Evolutionary conservation across 164 flowering plant genomes (phyloP), one percentile per base, ranked within the genome.

Genomic region (Euptelea pleiosperma): DNA sequence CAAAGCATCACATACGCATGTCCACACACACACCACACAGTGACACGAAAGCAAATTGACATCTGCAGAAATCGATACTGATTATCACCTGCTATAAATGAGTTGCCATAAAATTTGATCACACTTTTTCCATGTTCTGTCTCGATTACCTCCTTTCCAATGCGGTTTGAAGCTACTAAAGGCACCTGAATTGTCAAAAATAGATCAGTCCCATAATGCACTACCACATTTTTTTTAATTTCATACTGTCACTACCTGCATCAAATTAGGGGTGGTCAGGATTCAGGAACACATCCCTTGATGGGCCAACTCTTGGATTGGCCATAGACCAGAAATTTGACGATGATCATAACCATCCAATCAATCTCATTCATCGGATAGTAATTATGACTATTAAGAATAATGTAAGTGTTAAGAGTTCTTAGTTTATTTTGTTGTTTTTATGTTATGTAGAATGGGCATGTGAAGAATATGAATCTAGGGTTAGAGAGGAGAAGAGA

Each of bases 41-140:
- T n/a, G 21, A 9, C 28, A 34, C 3, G 15, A 45, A 44, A 34
- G 26, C 29, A 12, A 57, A 25, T 37, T 18, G 25, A 16, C 15
- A 16, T 2, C 24, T 25, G 36, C 29, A 11, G 35, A n/a, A 6
- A 53, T 4, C 15, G 19, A 28, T 39, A 36, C 12, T 39, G 4
- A 34, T 48, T 12, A 35, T 18, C 71, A 94, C 99, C 99, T 78
- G 97, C 88, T 52, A 94, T 91, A 48, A 94, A 91, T 14, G 99
- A 94, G 72, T 87, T 86, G 14, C 97, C 99, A 63, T 91, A 94
- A 73, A 91, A 94, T 35, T 80, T 85, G 48, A 94, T 89, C 67
- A 66, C 72, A 66, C 91, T 91, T n/a, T 75, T 73, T 42, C 97
- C 99, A 74, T 91, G 99, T 66, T 87, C 96, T 25, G 99, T 91